Evolutionary conservation across 2,329 filamentous ascomycete genomes (phyloP).

Genomic region (Cercospora beticola): DNA sequence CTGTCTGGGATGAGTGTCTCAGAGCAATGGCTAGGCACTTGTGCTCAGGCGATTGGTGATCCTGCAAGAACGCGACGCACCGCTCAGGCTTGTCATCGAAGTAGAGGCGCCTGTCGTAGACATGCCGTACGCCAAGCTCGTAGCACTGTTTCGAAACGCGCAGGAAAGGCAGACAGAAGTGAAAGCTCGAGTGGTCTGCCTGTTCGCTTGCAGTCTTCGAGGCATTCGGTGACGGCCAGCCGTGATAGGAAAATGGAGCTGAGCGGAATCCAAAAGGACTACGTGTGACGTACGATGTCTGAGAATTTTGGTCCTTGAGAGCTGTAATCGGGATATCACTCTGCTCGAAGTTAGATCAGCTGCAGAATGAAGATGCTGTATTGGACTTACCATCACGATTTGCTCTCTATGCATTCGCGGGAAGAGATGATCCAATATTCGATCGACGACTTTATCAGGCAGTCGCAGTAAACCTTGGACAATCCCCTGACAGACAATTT

Average conservation of each 20-base stretch:
- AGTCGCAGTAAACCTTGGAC: slow-evolving; percentile 1
- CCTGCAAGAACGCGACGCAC: slow-evolving; percentile 15
- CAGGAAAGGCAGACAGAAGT: slow-evolving; percentile 13
- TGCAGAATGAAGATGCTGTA: background rate
- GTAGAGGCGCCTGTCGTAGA: slow-evolving; percentile 11
- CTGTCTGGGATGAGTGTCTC: slow-evolving; percentile 10
- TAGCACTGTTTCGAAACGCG: slow-evolving; percentile 10
- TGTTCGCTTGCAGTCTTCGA: background rate
- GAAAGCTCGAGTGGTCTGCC: background rate
- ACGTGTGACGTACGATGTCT: slow-evolving; percentile 4
- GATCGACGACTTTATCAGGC: slow-evolving; percentile 7
- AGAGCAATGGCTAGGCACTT: background rate
- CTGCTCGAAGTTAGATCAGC: background rate
- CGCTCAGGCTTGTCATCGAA: slow-evolving; percentile 16
- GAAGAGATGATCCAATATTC: slow-evolving; percentile 13
- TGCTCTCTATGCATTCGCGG: background rate
- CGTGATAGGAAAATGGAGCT: slow-evolving; percentile 14
- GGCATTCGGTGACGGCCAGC: background rate
- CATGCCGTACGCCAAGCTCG: slow-evolving; percentile 3
- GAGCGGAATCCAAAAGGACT: slow-evolving; percentile 12
- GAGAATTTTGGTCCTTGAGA: background rate
- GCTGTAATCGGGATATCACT: background rate
- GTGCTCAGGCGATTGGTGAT: slow-evolving; percentile 11
- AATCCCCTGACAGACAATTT: slow-evolving; percentile 2
- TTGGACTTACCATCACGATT: background rate